Conservation (phyloP, 805 yeast genomes). For the Cyberlindnera saturnus region DNA sequence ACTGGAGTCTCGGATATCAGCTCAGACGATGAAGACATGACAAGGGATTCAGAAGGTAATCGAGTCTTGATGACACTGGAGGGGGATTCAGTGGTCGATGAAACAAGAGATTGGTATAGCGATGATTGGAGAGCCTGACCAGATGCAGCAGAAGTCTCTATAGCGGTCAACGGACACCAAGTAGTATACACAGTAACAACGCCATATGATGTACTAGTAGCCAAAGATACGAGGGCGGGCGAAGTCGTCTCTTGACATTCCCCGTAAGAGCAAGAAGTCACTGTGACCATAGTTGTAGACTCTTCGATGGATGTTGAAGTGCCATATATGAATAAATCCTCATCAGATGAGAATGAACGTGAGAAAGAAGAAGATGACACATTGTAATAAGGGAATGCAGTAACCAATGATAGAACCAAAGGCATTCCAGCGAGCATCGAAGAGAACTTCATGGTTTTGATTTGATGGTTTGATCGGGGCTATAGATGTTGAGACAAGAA, state of each 20-base stretch:
- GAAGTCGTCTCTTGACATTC: conserved; percentile 12
- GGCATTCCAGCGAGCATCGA: neutral
- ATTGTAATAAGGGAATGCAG: conserved; percentile 5
- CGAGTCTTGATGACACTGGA: neutral
- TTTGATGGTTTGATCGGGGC: neutral
- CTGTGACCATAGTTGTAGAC: conserved; percentile 15
- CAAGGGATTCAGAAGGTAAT: neutral
- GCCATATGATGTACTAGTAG: conserved; percentile 28
- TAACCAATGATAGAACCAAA: neutral
- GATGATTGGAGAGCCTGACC: conserved; percentile 10
- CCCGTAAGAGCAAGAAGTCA: conserved; percentile 16
- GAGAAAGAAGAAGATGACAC: neutral
- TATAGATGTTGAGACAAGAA: neutral
- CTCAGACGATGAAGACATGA: neutral
- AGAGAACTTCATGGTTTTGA: neutral
- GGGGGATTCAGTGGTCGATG: conserved; percentile 2
- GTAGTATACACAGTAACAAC: conserved; percentile 27
- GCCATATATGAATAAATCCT: conserved; percentile 6
- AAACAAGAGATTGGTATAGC: conserved; percentile 12
- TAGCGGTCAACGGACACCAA: conserved; percentile 29
- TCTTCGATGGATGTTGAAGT: conserved; percentile 1
- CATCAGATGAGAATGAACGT: conserved; percentile 1
- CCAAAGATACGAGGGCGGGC: conserved; percentile 20
- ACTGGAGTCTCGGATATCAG: neutral
- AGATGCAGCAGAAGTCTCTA: neutral